Evolutionary conservation across 805 yeast genomes (phyloP).

Genomic region (Yarrowia sp.): DNA sequence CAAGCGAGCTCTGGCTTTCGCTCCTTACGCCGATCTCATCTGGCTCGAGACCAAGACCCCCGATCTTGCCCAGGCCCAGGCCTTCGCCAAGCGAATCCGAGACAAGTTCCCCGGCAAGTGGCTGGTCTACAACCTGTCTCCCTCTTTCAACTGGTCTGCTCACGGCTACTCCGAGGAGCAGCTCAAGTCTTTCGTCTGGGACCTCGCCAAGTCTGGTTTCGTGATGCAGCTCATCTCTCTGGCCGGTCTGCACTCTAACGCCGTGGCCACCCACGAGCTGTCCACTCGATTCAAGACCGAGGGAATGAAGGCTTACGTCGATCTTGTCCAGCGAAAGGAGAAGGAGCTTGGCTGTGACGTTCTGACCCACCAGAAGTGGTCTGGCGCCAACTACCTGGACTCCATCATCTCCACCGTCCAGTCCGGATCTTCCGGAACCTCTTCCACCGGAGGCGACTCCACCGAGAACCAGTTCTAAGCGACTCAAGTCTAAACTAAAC

Average conservation of each 20-base stretch:
- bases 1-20: conserved; percentile 60
- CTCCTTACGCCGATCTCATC: conserved; percentile 65
- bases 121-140: conserved; percentile 66
- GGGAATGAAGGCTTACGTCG: conserved; percentile 68
- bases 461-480: conserved; percentile 50
- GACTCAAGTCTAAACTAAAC: not conserved
- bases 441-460: conserved; percentile 55
- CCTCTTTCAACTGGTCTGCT: conserved; percentile 66
- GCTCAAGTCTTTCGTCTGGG: conserved; percentile 59
- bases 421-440: conserved; percentile 56
- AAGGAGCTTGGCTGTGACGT: conserved; percentile 58
- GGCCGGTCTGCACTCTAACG: conserved; percentile 65
- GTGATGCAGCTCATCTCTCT: conserved; percentile 65
- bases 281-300: conserved; percentile 57
- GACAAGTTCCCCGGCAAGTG: conserved; percentile 58
- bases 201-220: conserved; percentile 63
- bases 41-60: conserved; percentile 73
- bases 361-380: conserved; percentile 67
- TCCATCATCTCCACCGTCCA: conserved; percentile 54
- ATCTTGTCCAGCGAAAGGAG: conserved; percentile 59
- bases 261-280: conserved; percentile 59
- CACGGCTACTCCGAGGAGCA: conserved; percentile 61
- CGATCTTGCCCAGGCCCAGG: conserved; percentile 58
- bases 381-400: conserved; percentile 65
- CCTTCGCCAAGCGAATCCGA: conserved; percentile 58